These are phyloP conservation scores for Fragaria vesca DNA, from an alignment of 306 rosid genomes.

Conservation along the genomic window DNA sequence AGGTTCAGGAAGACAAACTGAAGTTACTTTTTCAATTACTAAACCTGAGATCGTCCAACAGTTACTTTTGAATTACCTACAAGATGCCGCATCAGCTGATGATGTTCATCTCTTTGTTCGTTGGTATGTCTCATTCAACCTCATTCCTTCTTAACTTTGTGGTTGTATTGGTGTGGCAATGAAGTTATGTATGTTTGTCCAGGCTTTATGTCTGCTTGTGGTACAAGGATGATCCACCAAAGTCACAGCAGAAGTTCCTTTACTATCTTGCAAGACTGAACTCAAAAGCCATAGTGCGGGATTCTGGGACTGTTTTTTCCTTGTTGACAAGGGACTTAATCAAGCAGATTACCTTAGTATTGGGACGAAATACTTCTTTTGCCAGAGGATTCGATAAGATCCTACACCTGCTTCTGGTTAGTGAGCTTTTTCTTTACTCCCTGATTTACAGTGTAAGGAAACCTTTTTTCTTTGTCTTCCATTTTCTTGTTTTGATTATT, in stretches of 20 bases:
- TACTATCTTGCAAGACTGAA: conserved; percentile 78
- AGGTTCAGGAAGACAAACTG: conserved; percentile 41
- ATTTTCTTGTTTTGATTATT: conserved; percentile 12
- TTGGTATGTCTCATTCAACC: conserved; percentile 59
- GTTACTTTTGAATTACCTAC: conserved; percentile 85
- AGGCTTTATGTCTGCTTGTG: conserved; percentile 96
- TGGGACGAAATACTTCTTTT: conserved; percentile 89
- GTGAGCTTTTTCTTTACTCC: conserved; percentile 34
- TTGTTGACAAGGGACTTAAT: conserved; percentile 67
- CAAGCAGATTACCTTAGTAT: conserved; percentile 71
- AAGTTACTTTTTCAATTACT: conserved; percentile 39
- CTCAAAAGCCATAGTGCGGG: conserved; percentile 79
- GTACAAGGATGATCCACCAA: conserved; percentile 89
- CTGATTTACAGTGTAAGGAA: conserved; percentile 21
- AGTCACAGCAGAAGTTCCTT: conserved; percentile 60
- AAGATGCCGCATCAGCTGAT: conserved; percentile 72
- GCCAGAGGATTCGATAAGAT: conserved; percentile 95
- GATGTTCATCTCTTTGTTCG: conserved; percentile 86
- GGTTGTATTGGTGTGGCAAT: conserved; percentile 24
- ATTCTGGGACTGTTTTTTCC: conserved; percentile 64
- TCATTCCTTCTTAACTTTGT: conserved; percentile 25
- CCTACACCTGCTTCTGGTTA: conserved; percentile 84
- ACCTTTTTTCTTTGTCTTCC: background rate
- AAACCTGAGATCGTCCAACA: conserved; percentile 82
- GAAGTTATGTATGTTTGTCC: conserved; percentile 36